Evolutionary conservation across 192 early-diverging fungal genomes (phyloP), one percentile per base, ranked within the genome.

Genomic region (Chytriomyces sp.): DNA sequence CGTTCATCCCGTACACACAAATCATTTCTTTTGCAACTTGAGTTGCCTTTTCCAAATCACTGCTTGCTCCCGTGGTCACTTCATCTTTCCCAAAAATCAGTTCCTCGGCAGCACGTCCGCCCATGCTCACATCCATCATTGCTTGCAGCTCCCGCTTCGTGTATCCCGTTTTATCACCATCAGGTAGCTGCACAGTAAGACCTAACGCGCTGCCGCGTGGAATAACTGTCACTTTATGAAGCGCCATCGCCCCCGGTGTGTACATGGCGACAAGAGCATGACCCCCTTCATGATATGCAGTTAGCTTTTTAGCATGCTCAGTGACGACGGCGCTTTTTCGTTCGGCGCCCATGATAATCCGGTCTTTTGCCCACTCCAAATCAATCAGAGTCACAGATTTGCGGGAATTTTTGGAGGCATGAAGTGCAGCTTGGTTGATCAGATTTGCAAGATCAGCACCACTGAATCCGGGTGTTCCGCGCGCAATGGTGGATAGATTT

Each of bases 211-310:
- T 87, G 5, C 97, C 97, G 44, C 98, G 92, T 8, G 97, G 98
- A 83, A 99, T 98, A 28, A 99, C 94, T 1, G 98, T 99, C 5
- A 97, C 97, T 81, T 99, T 99, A 85, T 98, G 96, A 72, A 99
- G 79, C 44, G 97, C 95, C 88, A 93, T 92, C 7, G 98, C 96
- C 7, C 96, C 97, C 20, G 90, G 88, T n/a, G 96, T 98, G 85
- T 94, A 95, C 80, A 94, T 87, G 6, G 97, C 97, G 2, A 97
- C 96, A 48, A 99, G 82, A 0, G 98, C 91, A 82, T 99, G 98
- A 0, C 98, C 98, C 50, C 96, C 97, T 80, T 99, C 98, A 80
- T 99, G 98, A 78, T 98, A 99, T 1, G 98, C 97, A 6, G 97
- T 99, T 45, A 95, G 79, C 23, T 89, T 86, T 78, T 97, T 97